A percentile compares a stretch with the other conserved stretches of the same genome.
phyloP scores from a whole-genome alignment of 495 filamentous ascomycete genomes.

The Penicillium soppii region DNA sequence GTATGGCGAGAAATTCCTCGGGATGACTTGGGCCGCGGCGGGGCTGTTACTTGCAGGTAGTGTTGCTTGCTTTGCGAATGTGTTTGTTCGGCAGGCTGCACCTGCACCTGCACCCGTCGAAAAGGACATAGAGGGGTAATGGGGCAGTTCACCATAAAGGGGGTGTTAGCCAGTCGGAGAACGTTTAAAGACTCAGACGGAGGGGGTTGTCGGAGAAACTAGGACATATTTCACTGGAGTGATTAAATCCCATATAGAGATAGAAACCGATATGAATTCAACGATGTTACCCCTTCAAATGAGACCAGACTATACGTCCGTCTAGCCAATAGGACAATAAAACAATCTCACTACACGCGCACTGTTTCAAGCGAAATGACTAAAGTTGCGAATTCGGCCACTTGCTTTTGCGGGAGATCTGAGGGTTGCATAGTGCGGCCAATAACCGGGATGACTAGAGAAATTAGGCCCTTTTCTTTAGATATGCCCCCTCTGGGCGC shows the following conservation, averaged over 20 bases:
- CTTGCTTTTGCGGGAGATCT: constrained; percentile 6
- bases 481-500: no score
- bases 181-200: background rate
- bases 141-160: background rate
- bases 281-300: constrained; percentile 15
- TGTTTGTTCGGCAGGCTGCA: constrained; percentile 20
- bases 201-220: constrained; percentile 19
- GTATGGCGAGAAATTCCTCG: constrained; percentile 56
- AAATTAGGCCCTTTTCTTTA: background rate
- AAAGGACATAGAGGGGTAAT: constrained; percentile 22
- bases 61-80: constrained; percentile 24
- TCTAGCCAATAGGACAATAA: background rate
- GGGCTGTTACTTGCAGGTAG: constrained; percentile 47
- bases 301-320: background rate
- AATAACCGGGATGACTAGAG: background rate
- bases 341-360: background rate
- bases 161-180: constrained; percentile 6
- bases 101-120: constrained; percentile 1
- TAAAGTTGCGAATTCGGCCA: constrained; percentile 7
- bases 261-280: constrained; percentile 13
- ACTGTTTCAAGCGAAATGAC: constrained; percentile 6
- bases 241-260: no score
- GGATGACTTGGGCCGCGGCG: constrained; percentile 60
- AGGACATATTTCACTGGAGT: no score
- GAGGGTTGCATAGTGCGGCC: background rate